phyloP scores from a whole-genome alignment of 305 asterid species.

The Lippia alba region DNA sequence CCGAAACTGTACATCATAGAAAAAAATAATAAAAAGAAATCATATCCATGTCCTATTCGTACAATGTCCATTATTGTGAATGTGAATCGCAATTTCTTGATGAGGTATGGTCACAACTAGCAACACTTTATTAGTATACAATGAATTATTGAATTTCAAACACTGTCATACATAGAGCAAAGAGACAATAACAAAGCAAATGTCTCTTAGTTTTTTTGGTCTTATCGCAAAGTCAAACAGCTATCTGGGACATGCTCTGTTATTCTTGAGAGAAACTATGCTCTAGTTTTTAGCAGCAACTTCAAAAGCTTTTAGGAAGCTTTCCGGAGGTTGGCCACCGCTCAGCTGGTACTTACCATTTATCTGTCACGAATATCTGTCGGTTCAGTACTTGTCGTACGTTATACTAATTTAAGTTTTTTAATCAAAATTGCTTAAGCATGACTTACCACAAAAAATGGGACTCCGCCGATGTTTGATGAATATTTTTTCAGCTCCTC shows the following conservation, averaged over 20 bases:
- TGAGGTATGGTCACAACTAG: no score
- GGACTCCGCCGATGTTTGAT: conserved; percentile 63
- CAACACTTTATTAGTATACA: neutral
- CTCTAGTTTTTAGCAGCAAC: conserved; percentile 46
- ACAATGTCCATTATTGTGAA: no score
- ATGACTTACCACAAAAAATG: conserved; percentile 64
- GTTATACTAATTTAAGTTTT: neutral
- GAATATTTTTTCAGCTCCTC: conserved; percentile 64
- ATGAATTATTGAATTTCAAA: neutral
- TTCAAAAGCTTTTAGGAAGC: conserved; percentile 67
- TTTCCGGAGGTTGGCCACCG: conserved; percentile 73
- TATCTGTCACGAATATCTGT: conserved; percentile 42
- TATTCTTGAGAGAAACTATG: conserved; percentile 14
- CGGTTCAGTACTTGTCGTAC: neutral
- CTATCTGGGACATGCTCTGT: no score
- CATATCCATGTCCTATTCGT: no score
- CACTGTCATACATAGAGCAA: neutral
- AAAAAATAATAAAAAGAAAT: no score
- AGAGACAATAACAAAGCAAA: neutral
- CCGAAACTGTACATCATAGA: no score
- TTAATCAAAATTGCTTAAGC: neutral
- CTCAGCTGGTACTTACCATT: conserved; percentile 62
- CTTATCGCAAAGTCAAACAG: neutral
- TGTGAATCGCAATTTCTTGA: no score
- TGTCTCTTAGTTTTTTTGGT: neutral